Conservation (phyloP, 2,329 filamentous ascomycete genomes). For the Akanthomyces dipterigenus region DNA sequence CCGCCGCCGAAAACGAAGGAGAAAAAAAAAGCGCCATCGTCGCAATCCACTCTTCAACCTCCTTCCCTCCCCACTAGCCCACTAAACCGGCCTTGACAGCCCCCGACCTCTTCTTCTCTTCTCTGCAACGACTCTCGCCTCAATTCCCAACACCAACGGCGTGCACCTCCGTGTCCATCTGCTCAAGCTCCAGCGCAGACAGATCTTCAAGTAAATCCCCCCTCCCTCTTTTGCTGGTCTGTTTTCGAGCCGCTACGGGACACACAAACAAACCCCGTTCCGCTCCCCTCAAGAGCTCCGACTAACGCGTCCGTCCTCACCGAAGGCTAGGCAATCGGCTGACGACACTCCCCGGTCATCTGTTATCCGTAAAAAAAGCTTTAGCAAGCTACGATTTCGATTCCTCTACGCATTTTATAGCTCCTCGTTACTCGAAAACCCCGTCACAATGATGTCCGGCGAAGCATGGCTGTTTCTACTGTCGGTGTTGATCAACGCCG, state of each 20-base stretch:
- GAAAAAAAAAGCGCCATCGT: constrained; percentile 8
- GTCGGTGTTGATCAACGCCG: constrained; percentile 97
- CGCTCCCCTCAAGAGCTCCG: background rate
- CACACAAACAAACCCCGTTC: background rate
- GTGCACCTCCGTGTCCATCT: background rate
- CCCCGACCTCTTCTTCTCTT: constrained; percentile 1
- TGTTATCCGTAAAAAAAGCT: background rate
- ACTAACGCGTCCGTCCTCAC: constrained; percentile 4
- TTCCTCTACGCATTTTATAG: constrained; percentile 3
- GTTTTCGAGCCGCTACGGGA: too few species aligned
- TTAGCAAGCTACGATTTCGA: background rate
- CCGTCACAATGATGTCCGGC: constrained; percentile 66
- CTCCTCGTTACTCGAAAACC: background rate
- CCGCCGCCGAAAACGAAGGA: background rate
- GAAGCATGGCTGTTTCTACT: constrained; percentile 98
- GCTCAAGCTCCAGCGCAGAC: background rate
- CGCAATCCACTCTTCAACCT: constrained; percentile 11
- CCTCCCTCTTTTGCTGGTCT: background rate
- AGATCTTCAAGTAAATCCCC: background rate
- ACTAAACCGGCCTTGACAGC: background rate
- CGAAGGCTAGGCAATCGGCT: constrained; percentile 7
- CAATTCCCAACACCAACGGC: constrained; percentile 4
- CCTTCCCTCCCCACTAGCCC: constrained; percentile 12
- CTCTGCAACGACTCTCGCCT: background rate
- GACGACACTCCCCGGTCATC: background rate